Conservation (phyloP, 306 rosid species). For the Leucaena leucocephala region DNA sequence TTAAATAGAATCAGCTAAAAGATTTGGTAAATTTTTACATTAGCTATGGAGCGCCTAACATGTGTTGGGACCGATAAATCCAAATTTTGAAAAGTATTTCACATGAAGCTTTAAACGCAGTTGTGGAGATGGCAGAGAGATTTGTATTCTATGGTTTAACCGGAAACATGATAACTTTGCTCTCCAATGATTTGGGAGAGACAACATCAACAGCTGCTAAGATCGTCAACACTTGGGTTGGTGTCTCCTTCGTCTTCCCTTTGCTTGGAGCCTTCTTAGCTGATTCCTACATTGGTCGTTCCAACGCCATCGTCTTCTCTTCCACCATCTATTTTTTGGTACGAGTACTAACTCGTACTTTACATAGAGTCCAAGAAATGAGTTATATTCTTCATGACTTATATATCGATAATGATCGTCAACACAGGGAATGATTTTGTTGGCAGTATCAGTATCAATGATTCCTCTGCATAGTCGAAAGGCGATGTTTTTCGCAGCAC, state of each 20-base stretch:
- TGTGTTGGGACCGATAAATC: too few species aligned
- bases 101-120: neutral
- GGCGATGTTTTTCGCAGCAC: slow-evolving; percentile 31
- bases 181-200: neutral
- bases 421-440: slow-evolving; percentile 40
- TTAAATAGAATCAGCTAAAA: too few species aligned
- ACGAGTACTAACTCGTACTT: neutral
- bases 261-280: slow-evolving; percentile 28
- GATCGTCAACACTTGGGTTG: slow-evolving; percentile 32
- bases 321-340: slow-evolving; percentile 11
- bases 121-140: slow-evolving; percentile 26
- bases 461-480: slow-evolving; percentile 22
- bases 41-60: too few species aligned
- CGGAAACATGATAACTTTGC: neutral
- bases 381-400: neutral
- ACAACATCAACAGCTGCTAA: neutral
- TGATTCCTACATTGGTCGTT: slow-evolving; percentile 26
- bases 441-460: slow-evolving; percentile 42
- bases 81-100: neutral
- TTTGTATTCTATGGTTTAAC: slow-evolving; percentile 8
- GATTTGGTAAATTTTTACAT: too few species aligned
- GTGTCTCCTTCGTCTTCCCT: slow-evolving; percentile 29
- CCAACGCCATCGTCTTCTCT: neutral
- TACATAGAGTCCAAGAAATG: neutral
- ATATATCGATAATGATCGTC: neutral